Evolutionary conservation across 1,284 basidiomycete genomes (phyloP).

Genomic region (Leccinum subfulvum): DNA sequence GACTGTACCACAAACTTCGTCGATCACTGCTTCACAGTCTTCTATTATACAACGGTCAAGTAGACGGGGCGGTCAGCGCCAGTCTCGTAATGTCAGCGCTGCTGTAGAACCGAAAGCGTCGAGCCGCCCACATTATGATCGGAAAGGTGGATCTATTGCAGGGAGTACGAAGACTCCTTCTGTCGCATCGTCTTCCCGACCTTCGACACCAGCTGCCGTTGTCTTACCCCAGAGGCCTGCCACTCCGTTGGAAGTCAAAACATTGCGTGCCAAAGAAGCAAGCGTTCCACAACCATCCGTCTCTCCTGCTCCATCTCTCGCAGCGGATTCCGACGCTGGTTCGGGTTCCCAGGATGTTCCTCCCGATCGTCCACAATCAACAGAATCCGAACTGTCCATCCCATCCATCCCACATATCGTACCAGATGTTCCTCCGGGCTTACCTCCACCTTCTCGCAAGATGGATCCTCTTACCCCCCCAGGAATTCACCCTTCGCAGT

Average conservation of each 20-base stretch:
- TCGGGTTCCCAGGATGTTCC: slow-evolving; percentile 40
- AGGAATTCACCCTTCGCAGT: slow-evolving; percentile 54
- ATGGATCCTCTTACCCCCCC: slow-evolving; percentile 53
- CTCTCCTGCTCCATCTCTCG: slow-evolving; percentile 50
- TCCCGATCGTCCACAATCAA: slow-evolving; percentile 45
- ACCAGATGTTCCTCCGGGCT: slow-evolving; percentile 54
- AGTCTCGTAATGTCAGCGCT: slow-evolving; percentile 35
- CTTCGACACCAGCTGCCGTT: slow-evolving; percentile 51
- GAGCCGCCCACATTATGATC: slow-evolving; percentile 36
- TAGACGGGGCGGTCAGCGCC: slow-evolving; percentile 44
- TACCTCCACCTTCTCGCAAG: slow-evolving; percentile 53
- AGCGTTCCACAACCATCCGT: slow-evolving; percentile 38
- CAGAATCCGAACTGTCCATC: slow-evolving; percentile 41
- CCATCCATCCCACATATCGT: slow-evolving; percentile 48
- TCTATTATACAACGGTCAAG: slow-evolving; percentile 37
- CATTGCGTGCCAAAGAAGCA: slow-evolving; percentile 41
- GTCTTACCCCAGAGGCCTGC: slow-evolving; percentile 42
- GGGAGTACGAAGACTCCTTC: slow-evolving; percentile 45
- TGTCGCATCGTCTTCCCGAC: slow-evolving; percentile 61
- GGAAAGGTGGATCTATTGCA: slow-evolving; percentile 35
- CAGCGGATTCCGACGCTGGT: slow-evolving; percentile 40
- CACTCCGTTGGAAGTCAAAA: slow-evolving; percentile 46
- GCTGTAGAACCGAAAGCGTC: slow-evolving; percentile 38
- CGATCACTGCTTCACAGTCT: slow-evolving; percentile 20
- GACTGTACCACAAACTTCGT: slow-evolving; percentile 30